These are phyloP conservation scores for Hymenoscyphus repandus DNA, from an alignment of 2,329 filamentous ascomycete species.

Conservation along the genomic window DNA sequence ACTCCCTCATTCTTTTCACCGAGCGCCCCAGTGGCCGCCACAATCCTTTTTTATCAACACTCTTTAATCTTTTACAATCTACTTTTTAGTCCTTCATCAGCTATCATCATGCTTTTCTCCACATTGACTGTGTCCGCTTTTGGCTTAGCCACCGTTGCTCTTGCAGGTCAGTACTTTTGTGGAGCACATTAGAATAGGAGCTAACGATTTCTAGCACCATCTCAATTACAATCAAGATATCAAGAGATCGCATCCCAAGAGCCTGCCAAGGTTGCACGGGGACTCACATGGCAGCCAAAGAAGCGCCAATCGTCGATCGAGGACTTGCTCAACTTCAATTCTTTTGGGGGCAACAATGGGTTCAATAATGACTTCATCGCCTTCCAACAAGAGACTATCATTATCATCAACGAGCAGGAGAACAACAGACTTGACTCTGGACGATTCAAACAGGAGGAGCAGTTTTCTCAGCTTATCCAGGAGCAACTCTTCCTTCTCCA, in stretches of 20 bases:
- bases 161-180: constrained; percentile 20
- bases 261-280: constrained; percentile 16
- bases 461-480: constrained; percentile 17
- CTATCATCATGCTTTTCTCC: constrained; percentile 25
- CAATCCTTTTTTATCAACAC: constrained; percentile 20
- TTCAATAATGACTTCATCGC: constrained; percentile 10
- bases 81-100: constrained; percentile 8
- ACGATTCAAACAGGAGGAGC: constrained; percentile 8
- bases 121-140: constrained; percentile 19
- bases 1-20: constrained; percentile 23
- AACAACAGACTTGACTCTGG: constrained; percentile 12
- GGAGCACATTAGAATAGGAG: not conserved
- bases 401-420: constrained; percentile 17
- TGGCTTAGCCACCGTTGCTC: constrained; percentile 20
- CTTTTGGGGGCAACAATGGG: constrained; percentile 5
- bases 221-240: constrained; percentile 18
- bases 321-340: constrained; percentile 4
- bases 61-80: constrained; percentile 15
- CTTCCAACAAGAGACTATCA: constrained; percentile 9
- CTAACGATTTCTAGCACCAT: constrained; percentile 20
- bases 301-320: constrained; percentile 4
- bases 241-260: constrained; percentile 14
- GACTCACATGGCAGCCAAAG: constrained; percentile 19
- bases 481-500: constrained; percentile 15
- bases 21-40: constrained; percentile 30